A percentile compares a stretch with the other conserved stretches of the same genome.
phyloP scores from a whole-genome alignment of 345 rosid species.

The Citrus reticulata region DNA sequence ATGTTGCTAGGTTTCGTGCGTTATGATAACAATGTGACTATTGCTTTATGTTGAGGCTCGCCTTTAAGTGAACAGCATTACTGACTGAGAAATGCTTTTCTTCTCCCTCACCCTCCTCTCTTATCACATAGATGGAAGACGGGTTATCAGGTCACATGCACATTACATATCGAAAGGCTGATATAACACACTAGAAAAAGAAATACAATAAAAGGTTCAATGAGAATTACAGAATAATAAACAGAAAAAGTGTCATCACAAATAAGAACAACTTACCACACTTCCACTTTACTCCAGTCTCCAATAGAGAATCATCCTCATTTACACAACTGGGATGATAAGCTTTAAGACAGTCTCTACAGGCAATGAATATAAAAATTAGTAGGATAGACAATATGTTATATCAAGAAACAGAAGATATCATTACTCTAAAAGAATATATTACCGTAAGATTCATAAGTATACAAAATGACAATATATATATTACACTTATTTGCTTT shows the following conservation, averaged over 20 bases:
- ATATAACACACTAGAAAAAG: neutral
- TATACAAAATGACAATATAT: too few relatives aligned
- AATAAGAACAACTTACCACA: conserved; percentile 36
- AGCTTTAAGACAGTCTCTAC: conserved; percentile 47
- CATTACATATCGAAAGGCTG: neutral
- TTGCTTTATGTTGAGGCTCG: neutral
- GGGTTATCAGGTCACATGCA: neutral
- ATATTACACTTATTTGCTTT: too few relatives aligned
- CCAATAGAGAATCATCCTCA: conserved; percentile 31
- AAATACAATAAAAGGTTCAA: neutral
- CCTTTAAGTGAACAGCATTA: neutral
- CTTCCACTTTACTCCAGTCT: conserved; percentile 26
- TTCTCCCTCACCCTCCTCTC: neutral
- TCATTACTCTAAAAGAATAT: neutral
- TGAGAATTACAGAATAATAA: neutral
- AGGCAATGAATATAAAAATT: neutral
- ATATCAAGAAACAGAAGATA: neutral
- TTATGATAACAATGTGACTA: neutral
- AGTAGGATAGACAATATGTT: neutral
- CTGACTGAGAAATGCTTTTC: neutral
- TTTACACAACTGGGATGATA: conserved; percentile 41
- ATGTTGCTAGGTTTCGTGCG: neutral
- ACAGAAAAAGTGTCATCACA: neutral
- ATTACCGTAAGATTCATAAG: too few relatives aligned
- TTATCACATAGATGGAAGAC: neutral